Conservation (phyloP, 83 land plant genomes). For the Picea engelmannii region DNA sequence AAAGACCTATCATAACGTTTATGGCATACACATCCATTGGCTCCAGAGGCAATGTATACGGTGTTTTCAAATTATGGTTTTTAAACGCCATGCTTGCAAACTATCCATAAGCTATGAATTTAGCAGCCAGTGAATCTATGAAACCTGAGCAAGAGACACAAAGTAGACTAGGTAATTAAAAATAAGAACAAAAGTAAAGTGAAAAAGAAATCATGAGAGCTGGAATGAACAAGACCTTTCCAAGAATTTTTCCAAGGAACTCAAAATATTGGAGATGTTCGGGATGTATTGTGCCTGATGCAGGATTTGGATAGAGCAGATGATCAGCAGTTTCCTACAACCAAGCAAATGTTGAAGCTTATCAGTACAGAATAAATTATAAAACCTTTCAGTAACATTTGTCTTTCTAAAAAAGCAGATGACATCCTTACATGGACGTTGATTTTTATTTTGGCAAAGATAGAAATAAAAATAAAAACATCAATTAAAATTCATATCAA, state of each 20-base stretch:
- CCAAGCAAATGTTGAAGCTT: background rate
- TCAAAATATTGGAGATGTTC: conserved; percentile 90
- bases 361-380: background rate
- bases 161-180: background rate
- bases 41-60: no score
- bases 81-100: background rate
- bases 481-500: background rate
- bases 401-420: background rate
- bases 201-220: conserved; percentile 4
- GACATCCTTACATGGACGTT: background rate
- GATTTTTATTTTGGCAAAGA: background rate
- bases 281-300: conserved; percentile 88
- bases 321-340: conserved; percentile 95
- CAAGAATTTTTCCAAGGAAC: conserved; percentile 88
- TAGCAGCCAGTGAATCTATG: background rate
- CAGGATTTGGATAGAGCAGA: conserved; percentile 95
- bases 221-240: conserved; percentile 62
- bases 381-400: background rate
- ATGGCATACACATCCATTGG: no score
- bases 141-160: background rate
- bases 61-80: background rate
- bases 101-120: background rate
- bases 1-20: no score
- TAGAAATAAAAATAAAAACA: background rate
- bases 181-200: background rate